Evolutionary conservation across 2,329 filamentous ascomycete species (phyloP).

Genomic region (Arthrobotrys entomopaga): DNA sequence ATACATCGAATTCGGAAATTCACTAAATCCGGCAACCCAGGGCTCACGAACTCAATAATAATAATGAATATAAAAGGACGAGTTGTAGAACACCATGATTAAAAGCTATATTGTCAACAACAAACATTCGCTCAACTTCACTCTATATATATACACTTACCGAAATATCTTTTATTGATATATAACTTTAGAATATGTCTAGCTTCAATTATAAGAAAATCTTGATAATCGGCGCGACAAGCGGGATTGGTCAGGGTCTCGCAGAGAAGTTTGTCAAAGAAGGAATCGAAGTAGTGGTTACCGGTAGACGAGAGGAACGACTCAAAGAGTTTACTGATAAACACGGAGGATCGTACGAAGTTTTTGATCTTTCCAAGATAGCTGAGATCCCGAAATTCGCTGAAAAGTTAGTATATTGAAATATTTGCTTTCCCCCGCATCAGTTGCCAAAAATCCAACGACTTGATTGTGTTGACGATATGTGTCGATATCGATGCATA

Average conservation of each 20-base stretch:
- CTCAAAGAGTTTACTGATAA: conserved; percentile 66
- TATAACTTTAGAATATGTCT: conserved; percentile 22
- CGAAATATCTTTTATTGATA: background rate
- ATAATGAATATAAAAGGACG: too few species aligned
- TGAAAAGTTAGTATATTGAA: conserved; percentile 59
- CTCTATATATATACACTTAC: background rate
- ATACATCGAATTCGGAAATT: conserved; percentile 19
- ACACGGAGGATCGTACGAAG: conserved; percentile 61
- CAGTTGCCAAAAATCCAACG: conserved; percentile 27
- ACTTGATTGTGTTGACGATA: conserved; percentile 13
- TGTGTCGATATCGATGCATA: too few species aligned
- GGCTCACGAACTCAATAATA: background rate
- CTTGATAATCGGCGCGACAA: conserved; percentile 68
- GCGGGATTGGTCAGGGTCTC: conserved; percentile 67
- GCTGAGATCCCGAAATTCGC: conserved; percentile 64
- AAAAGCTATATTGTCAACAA: background rate
- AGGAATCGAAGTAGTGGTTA: conserved; percentile 68
- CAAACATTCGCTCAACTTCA: background rate
- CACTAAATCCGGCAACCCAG: conserved; percentile 21
- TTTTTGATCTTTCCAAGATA: conserved; percentile 66
- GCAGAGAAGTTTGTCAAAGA: conserved; percentile 65
- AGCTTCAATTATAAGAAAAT: conserved; percentile 68
- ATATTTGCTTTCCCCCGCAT: background rate
- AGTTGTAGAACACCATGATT: background rate
- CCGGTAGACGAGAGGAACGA: conserved; percentile 68